Conservation (phyloP, 805 yeast genomes). For the Kodamaea hsintzibuensis region DNA sequence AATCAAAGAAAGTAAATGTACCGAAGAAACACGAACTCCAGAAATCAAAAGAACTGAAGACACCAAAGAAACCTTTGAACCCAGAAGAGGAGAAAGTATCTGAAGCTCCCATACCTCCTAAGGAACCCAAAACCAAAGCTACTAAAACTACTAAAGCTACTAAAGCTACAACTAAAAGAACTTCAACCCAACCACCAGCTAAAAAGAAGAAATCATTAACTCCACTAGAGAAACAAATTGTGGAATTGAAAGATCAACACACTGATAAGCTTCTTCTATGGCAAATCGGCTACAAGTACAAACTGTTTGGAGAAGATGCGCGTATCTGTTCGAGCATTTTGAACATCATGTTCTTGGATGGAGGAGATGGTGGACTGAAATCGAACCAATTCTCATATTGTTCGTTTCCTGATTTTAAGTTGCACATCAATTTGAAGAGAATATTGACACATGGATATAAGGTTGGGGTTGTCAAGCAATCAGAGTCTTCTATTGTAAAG, state of each 20-base stretch:
- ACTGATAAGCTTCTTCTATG: conserved; percentile 72
- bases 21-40: conserved; percentile 27
- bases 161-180: background rate
- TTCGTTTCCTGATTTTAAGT: conserved; percentile 75
- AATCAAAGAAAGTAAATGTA: background rate
- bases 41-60: conserved; percentile 10
- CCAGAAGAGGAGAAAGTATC: no score
- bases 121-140: background rate
- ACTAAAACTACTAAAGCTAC: conserved; percentile 3
- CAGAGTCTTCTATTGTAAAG: conserved; percentile 78
- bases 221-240: conserved; percentile 79
- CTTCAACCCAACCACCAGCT: background rate
- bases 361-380: conserved; percentile 57
- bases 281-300: conserved; percentile 91
- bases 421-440: conserved; percentile 75
- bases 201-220: conserved; percentile 32
- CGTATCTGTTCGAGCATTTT: conserved; percentile 61
- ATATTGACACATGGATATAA: conserved; percentile 70
- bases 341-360: conserved; percentile 72
- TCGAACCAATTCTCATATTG: conserved; percentile 72
- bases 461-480: conserved; percentile 85
- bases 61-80: background rate
- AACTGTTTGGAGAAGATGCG: conserved; percentile 86
- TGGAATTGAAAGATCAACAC: conserved; percentile 60
- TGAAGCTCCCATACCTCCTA: no score